Evolutionary conservation across 768 basidiomycete species (phyloP).

Genomic region (Panellus pusillus): DNA sequence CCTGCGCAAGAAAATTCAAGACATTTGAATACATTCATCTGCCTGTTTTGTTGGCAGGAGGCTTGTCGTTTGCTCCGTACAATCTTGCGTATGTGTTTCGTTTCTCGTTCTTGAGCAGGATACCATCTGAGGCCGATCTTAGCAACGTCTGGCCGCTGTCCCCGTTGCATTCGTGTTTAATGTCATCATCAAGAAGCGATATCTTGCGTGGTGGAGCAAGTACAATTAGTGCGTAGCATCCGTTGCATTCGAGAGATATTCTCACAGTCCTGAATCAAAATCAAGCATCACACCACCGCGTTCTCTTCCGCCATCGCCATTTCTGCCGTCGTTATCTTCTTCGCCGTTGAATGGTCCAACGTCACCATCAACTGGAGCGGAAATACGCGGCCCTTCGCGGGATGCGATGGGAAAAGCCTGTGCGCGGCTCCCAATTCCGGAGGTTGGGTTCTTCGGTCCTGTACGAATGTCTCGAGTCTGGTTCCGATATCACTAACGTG

Average conservation of each 20-base stretch:
- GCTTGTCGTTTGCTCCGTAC: constrained; percentile 24
- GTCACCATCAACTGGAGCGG: constrained; percentile 32
- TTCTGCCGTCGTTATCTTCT: constrained; percentile 37
- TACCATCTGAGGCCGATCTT: no score
- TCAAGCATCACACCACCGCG: constrained; percentile 31
- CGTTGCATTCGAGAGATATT: no score
- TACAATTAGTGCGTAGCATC: constrained; percentile 27
- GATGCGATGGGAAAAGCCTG: constrained; percentile 22
- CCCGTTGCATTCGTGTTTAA: constrained; percentile 28
- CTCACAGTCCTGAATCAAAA: no score
- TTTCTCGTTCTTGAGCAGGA: no score
- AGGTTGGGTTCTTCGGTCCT: constrained; percentile 25
- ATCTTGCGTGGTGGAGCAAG: constrained; percentile 30
- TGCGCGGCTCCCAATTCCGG: constrained; percentile 16
- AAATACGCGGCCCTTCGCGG: constrained; percentile 26
- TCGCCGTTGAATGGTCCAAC: constrained; percentile 28
- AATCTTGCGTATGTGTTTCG: constrained; percentile 17
- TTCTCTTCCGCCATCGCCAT: constrained; percentile 35
- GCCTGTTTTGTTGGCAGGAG: constrained; percentile 30
- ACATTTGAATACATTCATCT: constrained; percentile 30
- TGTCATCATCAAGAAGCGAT: constrained; percentile 24
- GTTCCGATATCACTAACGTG: not conserved
- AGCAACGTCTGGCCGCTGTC: constrained; percentile 23
- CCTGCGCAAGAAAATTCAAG: constrained; percentile 29
- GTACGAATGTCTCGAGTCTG: not conserved